Conservation (phyloP, 257 asterid genomes). For the Nicotiana undulata region DNA sequence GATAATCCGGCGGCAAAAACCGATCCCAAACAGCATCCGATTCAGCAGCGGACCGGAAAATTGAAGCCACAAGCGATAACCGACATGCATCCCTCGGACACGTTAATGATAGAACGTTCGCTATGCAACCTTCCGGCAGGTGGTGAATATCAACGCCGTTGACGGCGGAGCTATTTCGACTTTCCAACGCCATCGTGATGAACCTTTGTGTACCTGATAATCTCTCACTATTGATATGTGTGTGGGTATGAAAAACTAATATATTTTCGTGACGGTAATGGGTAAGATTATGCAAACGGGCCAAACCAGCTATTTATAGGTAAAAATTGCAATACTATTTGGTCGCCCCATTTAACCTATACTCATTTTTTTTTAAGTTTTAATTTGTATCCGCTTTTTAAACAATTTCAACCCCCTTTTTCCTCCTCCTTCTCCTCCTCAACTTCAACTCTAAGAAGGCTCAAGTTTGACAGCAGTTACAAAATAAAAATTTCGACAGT, state of each 20-base stretch:
- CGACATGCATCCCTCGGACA: constrained; percentile 70
- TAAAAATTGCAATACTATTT: no score
- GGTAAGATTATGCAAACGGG: background rate
- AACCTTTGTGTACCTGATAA: background rate
- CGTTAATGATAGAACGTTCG: constrained; percentile 55
- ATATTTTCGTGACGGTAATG: background rate
- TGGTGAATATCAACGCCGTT: constrained; percentile 15
- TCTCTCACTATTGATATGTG: background rate
- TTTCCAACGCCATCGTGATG: constrained; percentile 31
- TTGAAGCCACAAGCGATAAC: constrained; percentile 42
- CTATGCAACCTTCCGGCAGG: constrained; percentile 74
- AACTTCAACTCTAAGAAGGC: no score
- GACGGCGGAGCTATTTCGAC: background rate
- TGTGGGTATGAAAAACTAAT: background rate
- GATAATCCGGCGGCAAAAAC: constrained; percentile 68
- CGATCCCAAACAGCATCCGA: constrained; percentile 74
- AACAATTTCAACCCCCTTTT: no score
- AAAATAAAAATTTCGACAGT: no score
- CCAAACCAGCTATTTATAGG: background rate
- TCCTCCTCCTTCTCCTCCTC: no score
- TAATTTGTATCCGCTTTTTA: no score
- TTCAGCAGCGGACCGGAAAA: constrained; percentile 54
- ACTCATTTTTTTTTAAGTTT: no score
- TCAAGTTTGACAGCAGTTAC: no score
- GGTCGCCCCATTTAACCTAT: no score